A percentile compares a stretch with the other conserved stretches of the same genome.
Evolutionary conservation across 441 rosid species (phyloP).

Genomic region (Populus trichocarpa): DNA sequence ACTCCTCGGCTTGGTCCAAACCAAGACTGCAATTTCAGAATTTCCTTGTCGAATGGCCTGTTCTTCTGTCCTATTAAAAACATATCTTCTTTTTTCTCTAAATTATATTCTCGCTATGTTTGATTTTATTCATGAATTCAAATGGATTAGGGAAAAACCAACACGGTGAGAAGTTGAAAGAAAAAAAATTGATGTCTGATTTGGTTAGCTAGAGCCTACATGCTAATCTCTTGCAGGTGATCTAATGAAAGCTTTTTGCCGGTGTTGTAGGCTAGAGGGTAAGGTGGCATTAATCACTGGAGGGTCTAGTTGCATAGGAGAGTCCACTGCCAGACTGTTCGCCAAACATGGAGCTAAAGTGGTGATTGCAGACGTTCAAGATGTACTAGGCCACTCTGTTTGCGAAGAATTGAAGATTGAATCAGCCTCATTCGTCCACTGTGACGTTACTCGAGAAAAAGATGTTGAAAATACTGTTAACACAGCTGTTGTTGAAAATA

Average conservation of each 20-base stretch:
- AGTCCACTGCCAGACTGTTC: neutral
- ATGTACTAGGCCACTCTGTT: neutral
- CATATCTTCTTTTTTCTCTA: neutral
- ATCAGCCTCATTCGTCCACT: neutral
- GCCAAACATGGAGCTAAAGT: slow-evolving; percentile 13
- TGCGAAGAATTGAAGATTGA: neutral
- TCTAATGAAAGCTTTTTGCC: neutral
- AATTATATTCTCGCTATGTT: too few species aligned
- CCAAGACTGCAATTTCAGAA: too few species aligned
- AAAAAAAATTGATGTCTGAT: too few species aligned
- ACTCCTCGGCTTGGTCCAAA: too few species aligned
- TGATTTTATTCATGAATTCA: neutral
- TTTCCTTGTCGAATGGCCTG: too few species aligned
- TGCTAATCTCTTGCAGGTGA: neutral
- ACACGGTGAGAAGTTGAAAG: too few species aligned
- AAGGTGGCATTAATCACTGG: slow-evolving; percentile 22
- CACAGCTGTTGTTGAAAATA: slow-evolving; percentile 12
- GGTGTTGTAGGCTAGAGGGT: slow-evolving; percentile 5
- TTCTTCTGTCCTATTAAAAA: too few species aligned
- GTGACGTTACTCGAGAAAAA: neutral
- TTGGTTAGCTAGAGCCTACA: neutral
- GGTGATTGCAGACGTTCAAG: slow-evolving; percentile 18
- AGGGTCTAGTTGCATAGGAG: slow-evolving; percentile 18
- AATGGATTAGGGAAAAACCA: neutral
- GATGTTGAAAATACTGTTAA: slow-evolving; percentile 27